These are phyloP conservation scores for Spinacia oleracea DNA, from an alignment of 179 eudicot species.

Conservation along the genomic window DNA sequence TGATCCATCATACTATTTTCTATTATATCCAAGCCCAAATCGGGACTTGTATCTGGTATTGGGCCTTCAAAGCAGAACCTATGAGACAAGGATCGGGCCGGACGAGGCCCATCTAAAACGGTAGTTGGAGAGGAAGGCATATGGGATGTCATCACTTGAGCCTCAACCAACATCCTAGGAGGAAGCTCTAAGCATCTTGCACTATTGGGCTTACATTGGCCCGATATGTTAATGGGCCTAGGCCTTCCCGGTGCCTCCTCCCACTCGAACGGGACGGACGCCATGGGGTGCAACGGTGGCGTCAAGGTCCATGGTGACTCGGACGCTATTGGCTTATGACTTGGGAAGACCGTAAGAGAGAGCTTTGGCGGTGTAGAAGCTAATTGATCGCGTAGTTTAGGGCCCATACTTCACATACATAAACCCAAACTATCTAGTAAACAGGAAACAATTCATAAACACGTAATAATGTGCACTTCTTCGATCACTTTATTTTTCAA, in stretches of 20 bases:
- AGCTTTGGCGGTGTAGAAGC: conserved; percentile 40
- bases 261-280: conserved; percentile 70
- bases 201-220: conserved; percentile 41
- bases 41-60: conserved; percentile 5
- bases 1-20: conserved; percentile 7
- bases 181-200: conserved; percentile 49
- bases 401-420: conserved; percentile 17
- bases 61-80: conserved; percentile 18
- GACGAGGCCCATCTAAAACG: conserved; percentile 32
- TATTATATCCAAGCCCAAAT: conserved; percentile 9
- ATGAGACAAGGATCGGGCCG: conserved; percentile 29
- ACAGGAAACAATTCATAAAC: too few species aligned
- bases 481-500: background rate
- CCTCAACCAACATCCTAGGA: conserved; percentile 24
- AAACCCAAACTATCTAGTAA: background rate
- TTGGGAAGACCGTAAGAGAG: conserved; percentile 38
- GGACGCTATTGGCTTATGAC: conserved; percentile 28
- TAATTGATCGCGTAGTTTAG: conserved; percentile 12
- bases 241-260: conserved; percentile 83
- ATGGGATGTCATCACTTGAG: conserved; percentile 8
- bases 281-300: conserved; percentile 60
- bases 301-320: conserved; percentile 45
- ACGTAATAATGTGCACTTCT: background rate
- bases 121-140: conserved; percentile 32
- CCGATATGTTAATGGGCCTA: conserved; percentile 21